Base-by-base conservation (phyloP, 2,329 filamentous ascomycete genomes). In the Aspergillus amoenus region DNA sequence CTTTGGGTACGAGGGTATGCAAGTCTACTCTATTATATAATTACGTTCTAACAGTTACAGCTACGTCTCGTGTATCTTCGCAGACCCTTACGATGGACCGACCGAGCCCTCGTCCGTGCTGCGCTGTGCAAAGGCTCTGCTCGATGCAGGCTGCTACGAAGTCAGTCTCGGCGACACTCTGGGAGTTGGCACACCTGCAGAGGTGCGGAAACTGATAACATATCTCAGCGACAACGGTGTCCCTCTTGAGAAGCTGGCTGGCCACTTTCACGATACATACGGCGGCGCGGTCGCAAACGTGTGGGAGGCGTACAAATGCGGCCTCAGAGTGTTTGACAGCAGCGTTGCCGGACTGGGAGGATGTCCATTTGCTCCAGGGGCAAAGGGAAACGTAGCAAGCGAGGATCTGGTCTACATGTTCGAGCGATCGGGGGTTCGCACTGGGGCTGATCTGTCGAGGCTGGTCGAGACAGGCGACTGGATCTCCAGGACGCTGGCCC, bases 261-360 rank as follows among this genome's bases (percentile, higher is more conserved):
- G 93, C 77, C 91, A 96, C 73, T 93, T 95, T 68, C 91, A 96
- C 73, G 90, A 96, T 69, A 95, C 91, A 1, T 93, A 92, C 69
- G 91, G 90, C 1, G 88, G 92, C 77, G 91, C 90, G 1, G 78
- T 93, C n/a, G 88, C 91, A 7, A 95, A 95, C 69, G 88, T 87
- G 5, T 86, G 90, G 11, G 86, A 93, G 0, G 87, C 88, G 39
- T 82, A 94, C 30, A 88, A 91, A 69, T 85, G 89, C 64, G 91
- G 91, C 0, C 83, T 95, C 41, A 78, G 89, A 32, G 89, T 84
- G 0, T 94, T 95, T 70, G 91, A 96, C 69, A 85, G 84, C 62
- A 90, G 88, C 52, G 89, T 95, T 1, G 89, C 85, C 2, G 91
- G 91, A 0, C 79, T 96, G 0, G 91, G 91, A 1, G 91, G 91